Evolutionary conservation across 208 protist species (phyloP).

Genomic region (Leishmania lainsoni): DNA sequence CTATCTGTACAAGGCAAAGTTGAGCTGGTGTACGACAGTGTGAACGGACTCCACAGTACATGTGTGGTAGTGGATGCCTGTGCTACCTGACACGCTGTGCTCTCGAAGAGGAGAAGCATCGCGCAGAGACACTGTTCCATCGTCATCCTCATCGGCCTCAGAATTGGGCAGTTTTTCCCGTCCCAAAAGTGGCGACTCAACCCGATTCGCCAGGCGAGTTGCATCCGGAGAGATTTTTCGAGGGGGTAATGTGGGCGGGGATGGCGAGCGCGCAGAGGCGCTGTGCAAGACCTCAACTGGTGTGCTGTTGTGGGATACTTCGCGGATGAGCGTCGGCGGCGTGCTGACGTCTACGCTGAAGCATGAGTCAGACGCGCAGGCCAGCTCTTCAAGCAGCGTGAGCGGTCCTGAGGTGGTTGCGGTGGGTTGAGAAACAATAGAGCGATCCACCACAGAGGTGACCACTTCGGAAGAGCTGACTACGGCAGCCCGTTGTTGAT

Average conservation of each 20-base stretch:
- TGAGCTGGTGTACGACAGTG: slow-evolving; percentile 22
- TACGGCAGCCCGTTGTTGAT: not conserved
- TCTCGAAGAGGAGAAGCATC: slow-evolving; percentile 36
- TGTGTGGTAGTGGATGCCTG: slow-evolving; percentile 21
- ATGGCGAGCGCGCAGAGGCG: slow-evolving; percentile 2
- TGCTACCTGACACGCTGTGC: slow-evolving; percentile 16
- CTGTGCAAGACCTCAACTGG: not conserved
- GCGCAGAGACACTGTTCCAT: slow-evolving; percentile 14
- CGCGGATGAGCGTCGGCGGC: not conserved
- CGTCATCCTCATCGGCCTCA: not conserved
- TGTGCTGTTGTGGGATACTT: slow-evolving; percentile 1
- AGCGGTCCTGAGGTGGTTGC: not conserved
- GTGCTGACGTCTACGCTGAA: slow-evolving; percentile 3
- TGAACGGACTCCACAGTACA: slow-evolving; percentile 25
- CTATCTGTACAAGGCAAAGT: slow-evolving; percentile 34
- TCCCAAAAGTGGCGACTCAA: not conserved
- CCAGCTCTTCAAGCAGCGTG: slow-evolving; percentile 29
- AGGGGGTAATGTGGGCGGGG: not conserved
- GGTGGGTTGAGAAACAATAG: not conserved
- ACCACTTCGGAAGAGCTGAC: not conserved
- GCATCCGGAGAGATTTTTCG: not conserved
- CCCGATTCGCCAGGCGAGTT: not conserved
- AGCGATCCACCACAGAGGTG: not conserved
- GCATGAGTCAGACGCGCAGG: slow-evolving; percentile 17
- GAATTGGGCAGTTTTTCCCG: not conserved